Percentiles rank a stretch among this genome's conserved stretches.
These are phyloP conservation scores for Lachancea thermotolerans DNA, from an alignment of 805 yeast species.

Conservation along the genomic window DNA sequence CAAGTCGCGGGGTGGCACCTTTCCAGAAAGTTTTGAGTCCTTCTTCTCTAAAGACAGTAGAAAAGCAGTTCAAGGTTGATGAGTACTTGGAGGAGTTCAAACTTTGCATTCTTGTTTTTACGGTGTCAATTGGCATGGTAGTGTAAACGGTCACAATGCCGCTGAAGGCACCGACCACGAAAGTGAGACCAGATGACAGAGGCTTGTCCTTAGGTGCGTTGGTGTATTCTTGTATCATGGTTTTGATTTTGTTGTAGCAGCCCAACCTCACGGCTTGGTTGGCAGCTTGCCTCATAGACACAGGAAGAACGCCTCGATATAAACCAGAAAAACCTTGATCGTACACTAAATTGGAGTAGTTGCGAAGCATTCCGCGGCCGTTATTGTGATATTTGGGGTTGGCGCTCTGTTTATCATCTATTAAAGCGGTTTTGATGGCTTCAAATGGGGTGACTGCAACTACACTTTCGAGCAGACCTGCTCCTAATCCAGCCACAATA, in stretches of 20 bases:
- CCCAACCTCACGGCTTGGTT: constrained; percentile 94
- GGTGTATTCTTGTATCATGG: constrained; percentile 63
- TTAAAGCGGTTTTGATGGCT: constrained; percentile 90
- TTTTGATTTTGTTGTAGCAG: constrained; percentile 82
- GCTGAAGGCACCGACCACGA: constrained; percentile 83
- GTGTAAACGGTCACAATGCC: constrained; percentile 86
- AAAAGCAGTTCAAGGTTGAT: constrained; percentile 78
- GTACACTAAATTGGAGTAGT: constrained; percentile 42
- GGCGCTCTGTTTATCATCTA: constrained; percentile 79
- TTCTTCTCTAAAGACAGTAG: constrained; percentile 72
- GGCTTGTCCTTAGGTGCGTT: constrained; percentile 65
- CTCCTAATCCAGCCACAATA: constrained; percentile 94
- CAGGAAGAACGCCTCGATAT: constrained; percentile 87
- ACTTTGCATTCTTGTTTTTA: constrained; percentile 95
- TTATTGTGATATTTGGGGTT: constrained; percentile 69
- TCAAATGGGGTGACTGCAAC: constrained; percentile 96
- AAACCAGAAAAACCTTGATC: constrained; percentile 82
- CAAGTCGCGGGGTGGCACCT: constrained; percentile 96
- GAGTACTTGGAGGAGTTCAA: constrained; percentile 69
- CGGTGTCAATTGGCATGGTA: constrained; percentile 94
- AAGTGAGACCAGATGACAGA: constrained; percentile 70
- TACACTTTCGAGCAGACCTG: constrained; percentile 86
- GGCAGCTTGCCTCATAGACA: constrained; percentile 91
- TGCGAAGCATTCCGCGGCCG: constrained; percentile 47
- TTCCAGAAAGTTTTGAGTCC: constrained; percentile 92